Base-by-base conservation (phyloP, 768 basidiomycete genomes). In the Tubosaeta brunneosetosa region DNA sequence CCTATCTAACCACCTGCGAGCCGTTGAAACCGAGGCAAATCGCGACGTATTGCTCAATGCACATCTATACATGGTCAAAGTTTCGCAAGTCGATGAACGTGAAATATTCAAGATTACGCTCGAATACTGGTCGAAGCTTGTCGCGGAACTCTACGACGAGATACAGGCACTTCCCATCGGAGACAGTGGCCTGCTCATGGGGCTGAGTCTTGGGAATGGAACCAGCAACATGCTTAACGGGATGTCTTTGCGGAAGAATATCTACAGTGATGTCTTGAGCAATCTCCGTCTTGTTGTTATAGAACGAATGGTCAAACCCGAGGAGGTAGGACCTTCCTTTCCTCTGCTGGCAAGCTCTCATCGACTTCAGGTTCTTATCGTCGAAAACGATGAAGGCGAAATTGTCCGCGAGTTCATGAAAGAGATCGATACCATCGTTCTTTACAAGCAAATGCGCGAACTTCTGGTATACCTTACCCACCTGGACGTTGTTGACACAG, bases 381-480 rank as follows among this genome's bases (percentile, higher is more conserved):
- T 97, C 25, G 97, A 98, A 73, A 98, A 99, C 64, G 97, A 99
- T 57, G 97, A 99, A 70, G 97, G 97, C 53, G 97, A 99, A 77
- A 97, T 98, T 55, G 97, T 99, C 11, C 85, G 97, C 55, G 97
- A 99, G 70, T 97, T 97, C 72, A 91, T 97, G 92, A 91, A 98
- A 75, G 97, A 99, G 74, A 86, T 77, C 64, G 97, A 99, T 68
- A 99, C 97, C 41, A 98, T 98, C 61, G 94, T 97, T 22, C 78
- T 99, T 29, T 99, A 98, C 80, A 99, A 98, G 78, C 88, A 88
- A 33, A 97, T 99, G 94, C 86, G 95, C 61, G 94, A 97, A 70
- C 81, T 97, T 11, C 80, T 99, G 52, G 97, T 99, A 40, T 99
- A 97, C 68, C 84, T 98, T 55, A 98, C 97, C 1, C 94, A 99